Evolutionary conservation across 495 filamentous ascomycete genomes (phyloP), one percentile per base, ranked within the genome.

Genomic region (Penicillium verhagenii): DNA sequence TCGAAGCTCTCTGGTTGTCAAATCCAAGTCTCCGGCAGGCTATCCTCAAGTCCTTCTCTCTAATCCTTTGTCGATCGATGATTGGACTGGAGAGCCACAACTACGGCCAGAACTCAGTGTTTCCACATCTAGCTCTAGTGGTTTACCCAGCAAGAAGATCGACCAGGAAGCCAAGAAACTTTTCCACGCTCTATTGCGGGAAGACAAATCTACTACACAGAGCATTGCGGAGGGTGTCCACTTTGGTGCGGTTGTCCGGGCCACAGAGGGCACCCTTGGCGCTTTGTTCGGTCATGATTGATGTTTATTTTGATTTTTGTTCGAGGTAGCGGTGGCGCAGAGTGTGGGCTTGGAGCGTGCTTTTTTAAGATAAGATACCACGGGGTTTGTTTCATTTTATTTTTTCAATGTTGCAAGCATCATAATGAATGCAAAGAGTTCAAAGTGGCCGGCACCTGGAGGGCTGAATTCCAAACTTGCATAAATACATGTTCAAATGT

Each of bases 71-170:
- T 52, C 31, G 24, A 58, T 74, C 31, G 73, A 73, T 52, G 72
- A 70, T 28, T 79, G 68, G 75, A 73, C 71, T 37, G 67, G 74
- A 42, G 72, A 69, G 52, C 73, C 71, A 14, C 70, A 68, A 44
- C 59, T 78, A 9, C 57, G 55, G 40, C 66, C 73, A 1, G 65
- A 67, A 23, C 61, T 75, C 45, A 72, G 64, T 37, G 50, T 78
- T 38, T 66, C 75, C n/a, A 18, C 43, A 5, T 37, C 60, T 19
- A 52, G 48, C 47, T 28, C 42, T 9, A 49, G 56, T 24, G 55
- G 39, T 20, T 56, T 46, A 11, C 43, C 56, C 1, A 56, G 58
- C 10, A 68, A 52, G 23, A 74, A 71, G 16, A 63, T 73, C 10
- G 68, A 74, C 21, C 65, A 65, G 20, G 75, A 77, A 43, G 56